These are phyloP conservation scores for Pythium apleroticum DNA, from an alignment of 352 stramenopile species.

Conservation along the genomic window DNA sequence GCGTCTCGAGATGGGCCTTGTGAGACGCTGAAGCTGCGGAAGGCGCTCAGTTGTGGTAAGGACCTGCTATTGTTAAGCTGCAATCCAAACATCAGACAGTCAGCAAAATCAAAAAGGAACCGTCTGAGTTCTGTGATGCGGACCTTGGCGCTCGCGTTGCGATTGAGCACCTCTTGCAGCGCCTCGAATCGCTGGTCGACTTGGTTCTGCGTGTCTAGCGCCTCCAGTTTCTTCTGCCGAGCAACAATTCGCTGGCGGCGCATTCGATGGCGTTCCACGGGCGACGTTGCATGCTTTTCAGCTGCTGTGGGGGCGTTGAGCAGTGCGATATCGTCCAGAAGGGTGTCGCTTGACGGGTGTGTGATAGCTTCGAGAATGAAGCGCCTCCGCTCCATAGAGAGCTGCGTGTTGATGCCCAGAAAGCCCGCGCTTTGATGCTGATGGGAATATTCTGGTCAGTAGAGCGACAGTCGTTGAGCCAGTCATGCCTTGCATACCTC, in stretches of 20 bases:
- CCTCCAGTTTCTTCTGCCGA: constrained; percentile 54
- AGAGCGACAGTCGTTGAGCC: not conserved
- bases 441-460: not conserved
- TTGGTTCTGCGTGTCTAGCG: constrained; percentile 46
- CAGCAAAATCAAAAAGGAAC: not conserved
- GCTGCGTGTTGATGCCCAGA: constrained; percentile 74
- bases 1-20: not conserved
- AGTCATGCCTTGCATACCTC: constrained; percentile 34
- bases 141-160: constrained; percentile 13
- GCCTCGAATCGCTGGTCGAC: constrained; percentile 61
- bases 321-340: constrained; percentile 53
- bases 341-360: constrained; percentile 44
- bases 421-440: constrained; percentile 71
- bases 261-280: not conserved
- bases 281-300: constrained; percentile 24
- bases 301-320: constrained; percentile 29
- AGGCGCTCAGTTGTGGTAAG: constrained; percentile 10
- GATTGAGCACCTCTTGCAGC: constrained; percentile 34
- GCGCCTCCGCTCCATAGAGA: constrained; percentile 67
- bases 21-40: not conserved
- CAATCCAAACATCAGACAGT: not conserved
- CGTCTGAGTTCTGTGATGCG: not conserved
- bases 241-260: constrained; percentile 30
- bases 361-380: constrained; percentile 81
- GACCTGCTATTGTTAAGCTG: constrained; percentile 15